phyloP scores from a whole-genome alignment of 2,329 filamentous ascomycete species.

The Emmonsia crescens region DNA sequence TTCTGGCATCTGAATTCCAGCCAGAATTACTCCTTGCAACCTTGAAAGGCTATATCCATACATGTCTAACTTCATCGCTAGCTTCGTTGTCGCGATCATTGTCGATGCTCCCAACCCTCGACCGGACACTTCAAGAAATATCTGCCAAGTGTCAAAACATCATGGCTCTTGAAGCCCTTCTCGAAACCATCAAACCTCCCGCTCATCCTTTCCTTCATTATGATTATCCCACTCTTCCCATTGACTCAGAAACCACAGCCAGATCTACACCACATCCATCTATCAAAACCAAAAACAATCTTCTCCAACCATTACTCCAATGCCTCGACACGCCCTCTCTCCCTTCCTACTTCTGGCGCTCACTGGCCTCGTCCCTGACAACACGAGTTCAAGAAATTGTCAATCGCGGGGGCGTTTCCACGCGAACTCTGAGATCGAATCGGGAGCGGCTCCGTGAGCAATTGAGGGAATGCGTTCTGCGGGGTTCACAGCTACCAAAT shows the following conservation, averaged over 20 bases:
- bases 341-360: conserved; percentile 87
- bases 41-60: conserved; percentile 72
- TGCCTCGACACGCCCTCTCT: conserved; percentile 81
- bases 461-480: conserved; percentile 71
- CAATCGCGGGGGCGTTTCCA: conserved; percentile 69
- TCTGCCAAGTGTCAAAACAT: conserved; percentile 81
- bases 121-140: conserved; percentile 71
- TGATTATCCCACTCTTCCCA: conserved; percentile 15
- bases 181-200: conserved; percentile 58
- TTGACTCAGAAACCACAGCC: conserved; percentile 10
- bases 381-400: conserved; percentile 75
- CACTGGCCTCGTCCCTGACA: conserved; percentile 66
- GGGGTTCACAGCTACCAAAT: conserved; percentile 59
- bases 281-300: conserved; percentile 34
- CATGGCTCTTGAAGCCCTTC: conserved; percentile 70
- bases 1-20: conserved; percentile 39
- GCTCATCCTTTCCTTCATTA: conserved; percentile 51
- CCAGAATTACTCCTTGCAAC: conserved; percentile 65
- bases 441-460: conserved; percentile 63
- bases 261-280: conserved; percentile 9
- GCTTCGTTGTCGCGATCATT: conserved; percentile 65
- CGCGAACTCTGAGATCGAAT: conserved; percentile 68
- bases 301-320: conserved; percentile 62
- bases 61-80: conserved; percentile 66
- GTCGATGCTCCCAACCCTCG: conserved; percentile 67